Conservation (phyloP, 2,329 filamentous ascomycete genomes). For the Sclerotinia minor region DNA sequence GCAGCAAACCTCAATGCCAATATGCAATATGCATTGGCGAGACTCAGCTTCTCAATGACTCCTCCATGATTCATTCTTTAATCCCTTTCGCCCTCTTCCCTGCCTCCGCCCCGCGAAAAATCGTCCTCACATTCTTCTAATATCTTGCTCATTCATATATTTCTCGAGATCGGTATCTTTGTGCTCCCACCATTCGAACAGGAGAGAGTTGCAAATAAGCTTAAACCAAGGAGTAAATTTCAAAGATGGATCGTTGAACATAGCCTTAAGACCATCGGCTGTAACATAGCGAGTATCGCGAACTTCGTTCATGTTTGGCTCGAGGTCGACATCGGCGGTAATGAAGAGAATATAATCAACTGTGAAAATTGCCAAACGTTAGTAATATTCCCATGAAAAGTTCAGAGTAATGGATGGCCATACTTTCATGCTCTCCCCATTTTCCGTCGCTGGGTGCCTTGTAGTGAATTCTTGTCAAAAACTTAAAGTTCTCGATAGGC, state of each 20-base stretch:
- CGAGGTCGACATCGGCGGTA: constrained; percentile 83
- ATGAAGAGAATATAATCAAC: constrained; percentile 99
- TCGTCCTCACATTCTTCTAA: constrained; percentile 74
- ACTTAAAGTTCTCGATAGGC: constrained; percentile 86
- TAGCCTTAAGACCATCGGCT: constrained; percentile 75
- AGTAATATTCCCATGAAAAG: constrained; percentile 24
- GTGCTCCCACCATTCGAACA: constrained; percentile 96
- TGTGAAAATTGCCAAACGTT: constrained; percentile 42
- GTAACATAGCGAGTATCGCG: constrained; percentile 82
- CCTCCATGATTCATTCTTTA: constrained; percentile 17
- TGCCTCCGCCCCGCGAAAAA: not conserved
- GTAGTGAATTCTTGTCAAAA: constrained; percentile 96
- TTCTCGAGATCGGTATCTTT: constrained; percentile 79
- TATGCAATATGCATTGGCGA: constrained; percentile 9
- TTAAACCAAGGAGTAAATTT: constrained; percentile 99
- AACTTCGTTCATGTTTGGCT: constrained; percentile 85
- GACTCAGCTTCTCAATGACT: constrained; percentile 17
- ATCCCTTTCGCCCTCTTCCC: not conserved
- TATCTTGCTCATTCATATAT: constrained; percentile 82
- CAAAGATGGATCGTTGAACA: constrained; percentile 78
- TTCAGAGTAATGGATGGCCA: constrained; percentile 43
- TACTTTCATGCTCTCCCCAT: constrained; percentile 99
- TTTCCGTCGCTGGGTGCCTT: constrained; percentile 95
- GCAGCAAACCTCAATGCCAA: constrained; percentile 23
- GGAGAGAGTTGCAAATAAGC: constrained; percentile 95